Base-by-base conservation (phyloP, 768 basidiomycete genomes). In the Lentinula lateritia region DNA sequence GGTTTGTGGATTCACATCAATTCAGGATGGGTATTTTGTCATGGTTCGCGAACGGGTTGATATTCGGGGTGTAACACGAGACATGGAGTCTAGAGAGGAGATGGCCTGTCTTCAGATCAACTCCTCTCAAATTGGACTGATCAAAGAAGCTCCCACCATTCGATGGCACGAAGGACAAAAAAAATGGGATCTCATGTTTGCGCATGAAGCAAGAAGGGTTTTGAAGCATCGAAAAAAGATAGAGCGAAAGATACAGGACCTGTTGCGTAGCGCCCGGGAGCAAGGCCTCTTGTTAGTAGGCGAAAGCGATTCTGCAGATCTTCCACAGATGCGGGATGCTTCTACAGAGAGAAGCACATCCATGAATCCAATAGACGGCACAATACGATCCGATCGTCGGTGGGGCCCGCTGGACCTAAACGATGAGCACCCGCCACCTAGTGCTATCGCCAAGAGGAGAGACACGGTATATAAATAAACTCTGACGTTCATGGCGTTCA, bases 31-130 rank as follows among this genome's bases (percentile, higher is more conserved):
- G 12, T 15, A 45, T 6, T 56, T 76, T 10, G 16, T 70, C 13
- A 81, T 92, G 83, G 83, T 92, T 64, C 82, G 92, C 7, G 90
- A 93, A 69, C 80, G 92, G 15, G 86, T 93, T 16, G 79, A 87
- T 62, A 78, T 84, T 5, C 72, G 78, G 34, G 91, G 91, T 0
- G 68, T 72, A 6, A 73, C 82, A 5, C 80, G 92, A 36, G 76
- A 83, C 0, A 83, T 93, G 78, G 91, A 93, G 65, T 75, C 83
- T 0, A 71, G 72, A 46, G 75, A 77, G 9, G 79, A 86, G 7
- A 73, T 93, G 6, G 68, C 73, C 5, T 83, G 80, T 0, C 73
- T 92, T 45, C 69, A 76, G 9, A 69, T 92, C 43, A 77, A 79
- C 0, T 73, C 80, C 0, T 75, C 77, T 12, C 76, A 89, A 62